Evolutionary conservation across 495 filamentous ascomycete genomes (phyloP).

Genomic region (Choiromyces venosus): DNA sequence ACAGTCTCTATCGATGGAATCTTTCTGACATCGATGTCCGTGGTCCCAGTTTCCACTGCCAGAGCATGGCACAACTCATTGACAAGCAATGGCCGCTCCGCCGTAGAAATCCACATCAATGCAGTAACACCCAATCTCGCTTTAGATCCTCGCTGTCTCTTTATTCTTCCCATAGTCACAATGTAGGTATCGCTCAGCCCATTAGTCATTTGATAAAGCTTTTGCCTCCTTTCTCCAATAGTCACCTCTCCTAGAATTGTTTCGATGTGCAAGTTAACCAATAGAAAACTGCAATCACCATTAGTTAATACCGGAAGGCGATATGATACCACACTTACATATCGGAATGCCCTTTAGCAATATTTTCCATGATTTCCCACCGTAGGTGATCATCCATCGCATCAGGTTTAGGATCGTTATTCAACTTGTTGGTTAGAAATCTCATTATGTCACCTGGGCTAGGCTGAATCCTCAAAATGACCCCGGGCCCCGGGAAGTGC

Average conservation of each 20-base stretch:
- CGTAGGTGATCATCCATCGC: not conserved
- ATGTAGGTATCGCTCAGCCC: not conserved
- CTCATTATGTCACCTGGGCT: not conserved
- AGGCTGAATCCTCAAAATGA: not conserved
- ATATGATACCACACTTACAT: not conserved
- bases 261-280: not conserved
- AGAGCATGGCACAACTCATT: not conserved
- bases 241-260: not conserved
- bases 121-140: not conserved
- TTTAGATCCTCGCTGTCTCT: not conserved
- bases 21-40: not conserved
- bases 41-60: not conserved
- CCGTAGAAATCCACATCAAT: not conserved
- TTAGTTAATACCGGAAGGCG: not conserved
- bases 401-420: not conserved
- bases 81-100: not conserved
- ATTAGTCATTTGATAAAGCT: not conserved
- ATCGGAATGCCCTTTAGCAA: not conserved
- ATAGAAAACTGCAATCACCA: not conserved
- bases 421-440: not conserved
- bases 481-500: not conserved
- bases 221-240: not conserved
- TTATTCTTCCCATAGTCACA: not conserved
- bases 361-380: not conserved
- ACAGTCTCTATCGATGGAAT: not conserved